Conservation (phyloP, 1,284 basidiomycete species). For the Moesziomyces antarcticus region DNA sequence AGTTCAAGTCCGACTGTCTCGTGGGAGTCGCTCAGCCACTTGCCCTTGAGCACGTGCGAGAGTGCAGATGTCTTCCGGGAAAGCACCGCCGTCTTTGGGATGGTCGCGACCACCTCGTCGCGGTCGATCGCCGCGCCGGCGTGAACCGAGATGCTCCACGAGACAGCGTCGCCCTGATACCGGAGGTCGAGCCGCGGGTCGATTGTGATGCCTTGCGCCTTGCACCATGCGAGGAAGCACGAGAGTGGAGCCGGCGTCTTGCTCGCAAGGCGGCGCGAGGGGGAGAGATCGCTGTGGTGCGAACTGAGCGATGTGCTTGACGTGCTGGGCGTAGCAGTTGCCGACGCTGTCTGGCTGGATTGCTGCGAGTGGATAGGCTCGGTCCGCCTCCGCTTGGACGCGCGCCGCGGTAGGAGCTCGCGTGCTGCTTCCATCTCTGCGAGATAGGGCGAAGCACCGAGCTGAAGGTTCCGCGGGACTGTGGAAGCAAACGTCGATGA, state of each 20-base stretch:
- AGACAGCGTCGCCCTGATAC: slow-evolving; percentile 7
- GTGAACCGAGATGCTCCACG: slow-evolving; percentile 35
- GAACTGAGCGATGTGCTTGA: slow-evolving; percentile 13
- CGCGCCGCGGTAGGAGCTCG: neutral
- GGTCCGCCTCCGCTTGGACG: slow-evolving; percentile 1
- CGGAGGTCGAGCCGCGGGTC: slow-evolving; percentile 17
- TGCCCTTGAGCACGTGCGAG: slow-evolving; percentile 7
- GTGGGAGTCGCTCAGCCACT: slow-evolving; percentile 26
- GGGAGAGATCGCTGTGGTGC: neutral
- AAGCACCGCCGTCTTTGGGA: slow-evolving; percentile 45
- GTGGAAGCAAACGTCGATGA: neutral
- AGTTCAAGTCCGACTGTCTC: slow-evolving; percentile 44
- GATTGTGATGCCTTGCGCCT: slow-evolving; percentile 7
- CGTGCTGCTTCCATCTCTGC: no score
- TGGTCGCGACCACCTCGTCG: slow-evolving; percentile 25
- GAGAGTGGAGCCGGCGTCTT: neutral
- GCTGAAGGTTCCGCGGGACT: no score
- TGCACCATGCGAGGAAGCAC: slow-evolving; percentile 29
- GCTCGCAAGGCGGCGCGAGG: neutral
- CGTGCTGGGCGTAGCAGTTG: neutral
- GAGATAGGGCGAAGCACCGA: no score
- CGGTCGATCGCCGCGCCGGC: slow-evolving; percentile 6
- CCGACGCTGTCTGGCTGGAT: neutral
- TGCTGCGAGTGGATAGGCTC: neutral
- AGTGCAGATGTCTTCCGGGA: slow-evolving; percentile 44